A percentile compares a stretch with the other conserved stretches of the same genome.
Conservation (phyloP, 139 green algal species). For the Desmodesmus armatus region DNA sequence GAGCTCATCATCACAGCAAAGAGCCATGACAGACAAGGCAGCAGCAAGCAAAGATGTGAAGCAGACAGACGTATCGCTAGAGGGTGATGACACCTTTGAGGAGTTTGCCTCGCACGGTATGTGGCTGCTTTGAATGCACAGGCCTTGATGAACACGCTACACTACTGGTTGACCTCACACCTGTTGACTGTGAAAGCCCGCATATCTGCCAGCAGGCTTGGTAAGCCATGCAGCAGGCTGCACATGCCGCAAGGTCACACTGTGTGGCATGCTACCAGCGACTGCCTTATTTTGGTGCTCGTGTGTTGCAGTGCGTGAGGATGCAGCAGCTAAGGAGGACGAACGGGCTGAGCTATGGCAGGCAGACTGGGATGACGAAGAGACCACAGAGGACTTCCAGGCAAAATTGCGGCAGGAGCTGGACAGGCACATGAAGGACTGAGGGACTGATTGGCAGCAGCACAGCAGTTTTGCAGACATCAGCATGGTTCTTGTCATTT, state of each 20-base stretch:
- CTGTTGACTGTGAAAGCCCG: not conserved
- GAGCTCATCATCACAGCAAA: no score
- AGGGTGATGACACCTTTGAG: constrained; percentile 31
- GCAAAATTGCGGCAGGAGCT: constrained; percentile 45
- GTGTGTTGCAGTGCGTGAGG: constrained; percentile 15
- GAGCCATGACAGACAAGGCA: constrained; percentile 31
- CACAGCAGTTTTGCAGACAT: no score
- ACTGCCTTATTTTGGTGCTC: no score
- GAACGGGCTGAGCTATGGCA: constrained; percentile 50
- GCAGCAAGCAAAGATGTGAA: not conserved
- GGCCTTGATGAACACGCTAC: not conserved
- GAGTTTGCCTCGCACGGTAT: constrained; percentile 32
- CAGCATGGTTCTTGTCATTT: no score
- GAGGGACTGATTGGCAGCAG: no score
- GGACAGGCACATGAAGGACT: constrained; percentile 55
- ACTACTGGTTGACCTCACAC: not conserved
- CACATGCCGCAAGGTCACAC: not conserved
- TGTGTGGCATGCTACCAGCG: no score
- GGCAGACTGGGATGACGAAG: constrained; percentile 60
- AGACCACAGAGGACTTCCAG: constrained; percentile 50
- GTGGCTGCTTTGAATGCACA: not conserved
- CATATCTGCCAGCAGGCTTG: not conserved
- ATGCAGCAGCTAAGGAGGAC: constrained; percentile 23
- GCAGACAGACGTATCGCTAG: constrained; percentile 10
- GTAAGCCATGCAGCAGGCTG: not conserved